Conservation (phyloP, 169 alveolate species). For the Plasmodium blacklocki region DNA sequence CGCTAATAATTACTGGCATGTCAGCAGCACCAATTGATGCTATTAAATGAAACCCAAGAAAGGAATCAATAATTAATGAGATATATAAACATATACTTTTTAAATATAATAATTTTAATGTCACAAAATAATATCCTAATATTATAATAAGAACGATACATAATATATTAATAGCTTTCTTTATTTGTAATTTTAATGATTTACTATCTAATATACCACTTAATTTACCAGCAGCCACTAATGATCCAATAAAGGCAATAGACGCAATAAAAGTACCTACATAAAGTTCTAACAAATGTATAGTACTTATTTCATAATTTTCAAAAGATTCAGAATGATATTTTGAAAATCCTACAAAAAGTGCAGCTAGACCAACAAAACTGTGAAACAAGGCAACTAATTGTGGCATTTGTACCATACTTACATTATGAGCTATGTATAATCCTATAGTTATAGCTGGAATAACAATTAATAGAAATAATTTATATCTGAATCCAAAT, state of each 20-base stretch:
- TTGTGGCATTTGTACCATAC: conserved; percentile 92
- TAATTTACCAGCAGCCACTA: conserved; percentile 94
- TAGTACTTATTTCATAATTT: conserved; percentile 45
- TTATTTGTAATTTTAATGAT: conserved; percentile 87
- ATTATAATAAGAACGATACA: conserved; percentile 77
- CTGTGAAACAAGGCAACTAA: conserved; percentile 96
- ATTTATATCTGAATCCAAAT: conserved; percentile 74
- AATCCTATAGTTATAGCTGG: conserved; percentile 79
- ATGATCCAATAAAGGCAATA: conserved; percentile 94
- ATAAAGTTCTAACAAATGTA: conserved; percentile 84
- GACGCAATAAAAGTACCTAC: conserved; percentile 93
- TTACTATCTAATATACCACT: conserved; percentile 88
- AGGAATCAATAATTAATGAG: conserved; percentile 80
- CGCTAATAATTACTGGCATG: conserved; percentile 96
- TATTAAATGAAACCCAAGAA: conserved; percentile 90
- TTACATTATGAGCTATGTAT: conserved; percentile 84
- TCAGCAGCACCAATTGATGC: conserved; percentile 96
- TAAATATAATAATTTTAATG: conserved; percentile 21
- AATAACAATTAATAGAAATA: conserved; percentile 75
- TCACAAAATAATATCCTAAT: conserved; percentile 78
- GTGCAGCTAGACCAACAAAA: conserved; percentile 97
- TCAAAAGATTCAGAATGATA: conserved; percentile 78
- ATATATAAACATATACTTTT: conserved; percentile 79
- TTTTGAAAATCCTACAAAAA: conserved; percentile 89
- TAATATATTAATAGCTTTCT: conserved; percentile 81